These are phyloP conservation scores for Parafenestella ontariensis DNA, from an alignment of 2,329 filamentous ascomycete genomes.

Conservation along the genomic window DNA sequence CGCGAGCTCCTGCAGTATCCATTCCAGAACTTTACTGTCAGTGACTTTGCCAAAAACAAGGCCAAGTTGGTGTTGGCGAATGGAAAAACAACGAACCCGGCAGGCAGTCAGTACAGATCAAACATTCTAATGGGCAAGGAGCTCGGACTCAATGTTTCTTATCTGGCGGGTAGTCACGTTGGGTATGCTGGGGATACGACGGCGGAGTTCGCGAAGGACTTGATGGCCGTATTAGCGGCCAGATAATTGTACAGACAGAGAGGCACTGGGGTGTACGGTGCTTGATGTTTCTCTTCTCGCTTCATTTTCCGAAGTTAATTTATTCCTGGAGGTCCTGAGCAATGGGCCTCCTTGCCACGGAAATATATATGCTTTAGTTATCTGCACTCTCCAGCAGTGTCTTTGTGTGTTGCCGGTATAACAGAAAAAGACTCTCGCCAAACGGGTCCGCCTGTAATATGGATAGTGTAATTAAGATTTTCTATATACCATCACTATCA, in stretches of 20 bases:
- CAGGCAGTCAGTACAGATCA: constrained; percentile 7
- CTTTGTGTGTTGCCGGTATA: no score
- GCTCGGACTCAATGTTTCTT: constrained; percentile 10
- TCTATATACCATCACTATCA: no score
- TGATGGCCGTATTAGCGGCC: not conserved
- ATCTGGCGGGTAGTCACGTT: constrained; percentile 16
- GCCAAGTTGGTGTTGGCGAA: constrained; percentile 12
- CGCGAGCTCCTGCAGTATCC: constrained; percentile 19
- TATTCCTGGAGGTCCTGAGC: no score
- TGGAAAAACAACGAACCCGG: constrained; percentile 5
- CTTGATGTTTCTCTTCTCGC: no score
- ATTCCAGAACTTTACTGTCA: constrained; percentile 6
- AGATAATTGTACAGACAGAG: not conserved
- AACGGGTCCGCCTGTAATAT: no score
- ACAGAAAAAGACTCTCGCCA: no score
- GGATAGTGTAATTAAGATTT: no score
- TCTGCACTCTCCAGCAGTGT: no score
- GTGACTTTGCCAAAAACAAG: constrained; percentile 1
- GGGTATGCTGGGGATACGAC: constrained; percentile 7
- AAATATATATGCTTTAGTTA: no score
- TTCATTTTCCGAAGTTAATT: no score
- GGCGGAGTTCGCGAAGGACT: not conserved
- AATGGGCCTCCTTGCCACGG: no score
- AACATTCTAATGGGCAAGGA: constrained; percentile 11
- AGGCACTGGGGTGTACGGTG: not conserved